Base-by-base conservation (phyloP, 768 basidiomycete genomes). In the Phanerochaete sordida region DNA sequence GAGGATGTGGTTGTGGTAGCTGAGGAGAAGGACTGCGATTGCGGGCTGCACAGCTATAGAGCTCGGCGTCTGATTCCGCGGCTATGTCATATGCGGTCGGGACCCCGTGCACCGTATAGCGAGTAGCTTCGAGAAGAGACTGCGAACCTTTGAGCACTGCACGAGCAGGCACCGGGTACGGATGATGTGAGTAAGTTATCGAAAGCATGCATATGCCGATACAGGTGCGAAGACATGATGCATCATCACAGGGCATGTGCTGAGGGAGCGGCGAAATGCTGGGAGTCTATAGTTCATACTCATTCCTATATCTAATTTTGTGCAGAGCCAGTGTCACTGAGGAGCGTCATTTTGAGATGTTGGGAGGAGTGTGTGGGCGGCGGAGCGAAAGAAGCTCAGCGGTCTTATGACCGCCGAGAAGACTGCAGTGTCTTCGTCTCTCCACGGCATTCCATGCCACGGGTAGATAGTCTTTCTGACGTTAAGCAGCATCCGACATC, bases 41-140 rank as follows among this genome's bases (percentile, higher is more conserved):
- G 33, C 39, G 46, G 28, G 15, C 50, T 43, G 50, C 58, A 23
- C 57, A 7, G 73, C 74, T 16, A 49, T 58, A 9, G 75, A 64
- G 45, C 59, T 77, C 1, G 61, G 76, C 0, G 72, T 78, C 15
- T 69, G 70, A 67, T 5, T 52, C 67, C 13, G 75, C 75, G 28
- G 58, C 62, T 16, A 70, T 66, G 15, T 46, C 51, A 1, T 51
- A 37, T 37, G 57, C 75, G 5, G 39, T 55, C 12, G 1, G 63
- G 68, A 27, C 44, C 57, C 16, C 68, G 75, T 0, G 62, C 78
- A 51, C 11, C 30, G 50, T 4, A 5, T 19, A 43, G 39, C 19
- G 23, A 57, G 56, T 43, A 57, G 7, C n/a, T 48, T 57, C 43
- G 27, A 57, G 43, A 57, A 45, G 12, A 21, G 50, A 51, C 19